phyloP scores from a whole-genome alignment of 2,329 filamentous ascomycete species.

The Sclerotinia nivalis region DNA sequence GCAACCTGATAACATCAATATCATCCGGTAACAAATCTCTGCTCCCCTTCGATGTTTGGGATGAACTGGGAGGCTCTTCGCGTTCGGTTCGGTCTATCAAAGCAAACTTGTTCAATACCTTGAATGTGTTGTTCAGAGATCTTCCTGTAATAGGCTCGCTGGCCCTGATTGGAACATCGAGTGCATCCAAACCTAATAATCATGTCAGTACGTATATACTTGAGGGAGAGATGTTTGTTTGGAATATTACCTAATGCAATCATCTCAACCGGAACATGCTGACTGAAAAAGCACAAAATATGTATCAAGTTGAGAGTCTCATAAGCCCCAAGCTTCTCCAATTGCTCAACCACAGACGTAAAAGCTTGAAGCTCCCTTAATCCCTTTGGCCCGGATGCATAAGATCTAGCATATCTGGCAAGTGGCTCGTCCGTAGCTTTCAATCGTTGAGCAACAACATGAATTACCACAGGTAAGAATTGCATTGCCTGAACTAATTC shows the following conservation, averaged over 20 bases:
- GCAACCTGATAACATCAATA: slow-evolving; percentile 53
- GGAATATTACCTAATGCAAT: slow-evolving; percentile 53
- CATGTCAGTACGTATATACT: neutral
- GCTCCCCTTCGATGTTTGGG: slow-evolving; percentile 43
- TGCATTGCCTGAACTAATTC: slow-evolving; percentile 65
- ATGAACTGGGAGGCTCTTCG: slow-evolving; percentile 32
- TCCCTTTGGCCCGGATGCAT: slow-evolving; percentile 53
- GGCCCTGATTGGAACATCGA: slow-evolving; percentile 52
- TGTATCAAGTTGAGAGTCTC: slow-evolving; percentile 66
- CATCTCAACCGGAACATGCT: slow-evolving; percentile 66
- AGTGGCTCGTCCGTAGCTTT: slow-evolving; percentile 62
- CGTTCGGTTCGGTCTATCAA: slow-evolving; percentile 53
- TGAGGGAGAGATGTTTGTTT: neutral
- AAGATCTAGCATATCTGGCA: slow-evolving; percentile 60
- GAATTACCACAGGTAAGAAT: slow-evolving; percentile 66
- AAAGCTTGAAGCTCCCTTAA: slow-evolving; percentile 53
- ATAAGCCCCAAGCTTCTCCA: slow-evolving; percentile 48
- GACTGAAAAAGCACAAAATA: slow-evolving; percentile 64
- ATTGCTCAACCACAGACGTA: slow-evolving; percentile 50
- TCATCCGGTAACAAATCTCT: slow-evolving; percentile 48
- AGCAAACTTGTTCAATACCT: slow-evolving; percentile 53
- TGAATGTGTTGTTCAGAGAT: slow-evolving; percentile 50
- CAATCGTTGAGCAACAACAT: slow-evolving; percentile 63
- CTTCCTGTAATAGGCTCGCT: slow-evolving; percentile 41
- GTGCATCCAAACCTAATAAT: slow-evolving; percentile 47